phyloP scores from a whole-genome alignment of 2,329 filamentous ascomycete species.

The Parascedosporium putredinis region DNA sequence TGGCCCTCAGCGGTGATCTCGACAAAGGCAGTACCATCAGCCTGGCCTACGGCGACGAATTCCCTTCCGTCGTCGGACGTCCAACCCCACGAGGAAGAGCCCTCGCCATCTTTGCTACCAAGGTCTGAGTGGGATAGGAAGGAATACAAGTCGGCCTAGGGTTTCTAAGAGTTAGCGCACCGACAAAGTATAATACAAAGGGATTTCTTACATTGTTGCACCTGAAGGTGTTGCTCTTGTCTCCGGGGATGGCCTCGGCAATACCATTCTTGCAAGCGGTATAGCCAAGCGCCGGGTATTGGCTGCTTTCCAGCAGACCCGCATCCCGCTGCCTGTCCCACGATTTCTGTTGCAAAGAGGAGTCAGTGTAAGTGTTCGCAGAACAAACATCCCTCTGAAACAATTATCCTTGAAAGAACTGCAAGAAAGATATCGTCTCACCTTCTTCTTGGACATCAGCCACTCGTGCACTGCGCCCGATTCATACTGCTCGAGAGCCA shows the following conservation, averaged over 20 bases:
- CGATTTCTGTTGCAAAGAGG: neutral
- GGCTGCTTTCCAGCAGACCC: conserved; percentile 23
- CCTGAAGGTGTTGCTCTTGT: conserved; percentile 35
- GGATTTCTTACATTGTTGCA: conserved; percentile 30
- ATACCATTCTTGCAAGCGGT: conserved; percentile 30
- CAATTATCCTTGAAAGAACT: no score
- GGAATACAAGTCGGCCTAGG: conserved; percentile 36
- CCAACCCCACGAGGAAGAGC: conserved; percentile 35
- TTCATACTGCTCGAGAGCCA: neutral
- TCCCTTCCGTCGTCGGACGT: conserved; percentile 34
- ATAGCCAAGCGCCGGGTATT: conserved; percentile 27
- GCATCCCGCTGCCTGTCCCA: conserved; percentile 13
- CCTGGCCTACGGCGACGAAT: conserved; percentile 32
- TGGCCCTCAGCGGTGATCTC: conserved; percentile 30
- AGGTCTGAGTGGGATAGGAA: conserved; percentile 44
- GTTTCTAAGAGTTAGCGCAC: neutral
- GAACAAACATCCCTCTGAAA: no score
- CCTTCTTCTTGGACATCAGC: conserved; percentile 1
- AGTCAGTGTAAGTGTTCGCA: no score
- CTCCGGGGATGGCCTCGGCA: conserved; percentile 32
- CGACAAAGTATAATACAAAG: neutral
- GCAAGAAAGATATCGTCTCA: no score
- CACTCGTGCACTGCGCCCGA: neutral
- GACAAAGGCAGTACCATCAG: conserved; percentile 34
- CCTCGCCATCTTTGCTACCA: conserved; percentile 28